Evolutionary conservation across 2,329 filamentous ascomycete species (phyloP), one percentile per base, ranked within the genome.

Genomic region (Cladophialophora carrionii): DNA sequence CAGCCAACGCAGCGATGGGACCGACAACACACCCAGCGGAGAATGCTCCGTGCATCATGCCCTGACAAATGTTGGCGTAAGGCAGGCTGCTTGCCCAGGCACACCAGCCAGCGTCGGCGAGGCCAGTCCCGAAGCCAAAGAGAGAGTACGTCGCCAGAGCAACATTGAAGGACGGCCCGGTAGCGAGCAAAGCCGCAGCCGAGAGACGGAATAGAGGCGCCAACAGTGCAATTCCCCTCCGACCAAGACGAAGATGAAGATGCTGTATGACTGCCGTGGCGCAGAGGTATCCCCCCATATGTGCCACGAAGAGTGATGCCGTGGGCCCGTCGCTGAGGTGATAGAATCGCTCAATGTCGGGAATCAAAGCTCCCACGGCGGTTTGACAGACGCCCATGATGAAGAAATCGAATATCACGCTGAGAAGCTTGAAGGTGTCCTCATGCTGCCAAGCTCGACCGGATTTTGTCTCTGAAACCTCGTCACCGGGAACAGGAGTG

Each of bases 51-150:
- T 81, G 79, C 64, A 81, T 62, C 49, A 81, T 63, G 0, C 79
- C 79, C 20, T 76, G 75, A 2, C 78, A 72, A 1, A 74, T 72
- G 64, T 80, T 81, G n/a, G 77, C 76, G 17, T 74, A 76, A 2
- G 74, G 69, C 72, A 80, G 73, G 2, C 70, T 75, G 0, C 75
- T 80, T 0, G 78, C 79, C 79, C 79, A 82, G 0, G 80, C 78
- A 58, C 78, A 81, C 75, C 78, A 81, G 10, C 77, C 77, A 1
- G 76, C 79, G 67, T 82, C 80, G 0, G 81, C 61, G 1, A 82
- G 65, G 0, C 79, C 80, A 0, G 71, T 75, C 0, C 80, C 80
- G 7, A 80, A 65, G 0, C 75, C 77, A 0, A 75, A 74, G 0
- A 76, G 54, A 1, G 72, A 72, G 49, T 76, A 74, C 0, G 72